Evolutionary conservation across 768 basidiomycete species (phyloP).

Genomic region (Termitomyces sp.): DNA sequence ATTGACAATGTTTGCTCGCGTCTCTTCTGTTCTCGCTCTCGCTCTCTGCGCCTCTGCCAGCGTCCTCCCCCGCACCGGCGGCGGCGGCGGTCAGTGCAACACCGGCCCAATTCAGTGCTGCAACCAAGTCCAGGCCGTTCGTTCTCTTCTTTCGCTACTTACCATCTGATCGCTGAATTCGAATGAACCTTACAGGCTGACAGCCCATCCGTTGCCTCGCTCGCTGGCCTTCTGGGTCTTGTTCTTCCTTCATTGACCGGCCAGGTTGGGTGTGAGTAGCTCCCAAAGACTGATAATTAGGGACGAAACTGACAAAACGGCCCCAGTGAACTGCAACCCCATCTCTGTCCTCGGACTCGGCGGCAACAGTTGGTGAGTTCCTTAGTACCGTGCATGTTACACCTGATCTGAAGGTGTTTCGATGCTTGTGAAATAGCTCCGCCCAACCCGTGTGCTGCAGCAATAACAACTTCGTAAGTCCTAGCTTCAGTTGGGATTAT

Average conservation of each 20-base stretch:
- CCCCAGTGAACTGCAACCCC: slow-evolving; percentile 15
- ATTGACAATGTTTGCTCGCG: slow-evolving; percentile 14
- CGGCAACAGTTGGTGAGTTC: slow-evolving; percentile 16
- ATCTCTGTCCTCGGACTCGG: slow-evolving; percentile 12
- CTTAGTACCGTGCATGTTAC: background rate
- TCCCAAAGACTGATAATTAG: background rate
- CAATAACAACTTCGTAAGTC: slow-evolving; percentile 19
- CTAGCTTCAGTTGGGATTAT: background rate
- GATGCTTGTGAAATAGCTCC: slow-evolving; percentile 1
- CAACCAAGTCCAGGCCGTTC: slow-evolving; percentile 14
- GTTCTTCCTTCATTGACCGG: slow-evolving; percentile 6
- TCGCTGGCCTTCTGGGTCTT: slow-evolving; percentile 12
- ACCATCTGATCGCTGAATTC: background rate
- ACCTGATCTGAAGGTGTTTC: background rate
- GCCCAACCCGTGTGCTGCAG: slow-evolving; percentile 22
- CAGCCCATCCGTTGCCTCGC: background rate
- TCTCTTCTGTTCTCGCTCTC: slow-evolving; percentile 10
- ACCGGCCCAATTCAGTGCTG: slow-evolving; percentile 20
- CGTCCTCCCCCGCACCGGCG: slow-evolving; percentile 10
- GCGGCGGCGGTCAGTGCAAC: slow-evolving; percentile 10
- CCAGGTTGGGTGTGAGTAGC: slow-evolving; percentile 16
- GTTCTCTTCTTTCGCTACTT: slow-evolving; percentile 8
- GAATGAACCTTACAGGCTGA: background rate
- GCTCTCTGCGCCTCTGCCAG: slow-evolving; percentile 13
- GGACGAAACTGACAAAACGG: background rate